Percentiles rank a stretch among this genome's conserved stretches.
These are phyloP conservation scores for Lecanicillium sp. DNA, from an alignment of 2,329 filamentous ascomycete species.

Conservation along the genomic window DNA sequence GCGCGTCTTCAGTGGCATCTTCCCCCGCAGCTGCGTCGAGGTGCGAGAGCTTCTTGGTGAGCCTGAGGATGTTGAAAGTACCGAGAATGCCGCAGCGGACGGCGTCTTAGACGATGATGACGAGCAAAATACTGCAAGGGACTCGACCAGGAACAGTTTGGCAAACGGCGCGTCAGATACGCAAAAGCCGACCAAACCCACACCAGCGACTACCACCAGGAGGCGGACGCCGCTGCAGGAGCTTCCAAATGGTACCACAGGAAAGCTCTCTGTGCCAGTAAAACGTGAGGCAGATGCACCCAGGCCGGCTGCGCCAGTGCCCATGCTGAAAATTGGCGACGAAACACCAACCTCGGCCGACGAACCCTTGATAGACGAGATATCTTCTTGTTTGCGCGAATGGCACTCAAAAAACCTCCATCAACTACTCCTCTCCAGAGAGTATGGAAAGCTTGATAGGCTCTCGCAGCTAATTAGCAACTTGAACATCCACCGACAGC, in stretches of 20 bases:
- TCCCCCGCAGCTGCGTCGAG: slow-evolving; percentile 89
- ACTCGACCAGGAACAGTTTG: slow-evolving; percentile 48
- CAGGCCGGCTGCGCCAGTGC: slow-evolving; percentile 84
- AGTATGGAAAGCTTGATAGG: slow-evolving; percentile 73
- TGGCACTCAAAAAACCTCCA: slow-evolving; percentile 98
- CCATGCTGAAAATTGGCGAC: slow-evolving; percentile 95
- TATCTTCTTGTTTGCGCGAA: slow-evolving; percentile 90
- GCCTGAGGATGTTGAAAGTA: slow-evolving; percentile 40
- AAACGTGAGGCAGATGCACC: slow-evolving; percentile 57
- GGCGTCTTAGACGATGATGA: slow-evolving; percentile 15
- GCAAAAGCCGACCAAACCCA: too few relatives aligned
- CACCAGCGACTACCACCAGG: slow-evolving; percentile 21
- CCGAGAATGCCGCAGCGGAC: slow-evolving; percentile 11
- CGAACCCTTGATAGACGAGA: slow-evolving; percentile 93
- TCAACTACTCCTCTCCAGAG: slow-evolving; percentile 73
- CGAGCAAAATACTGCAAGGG: slow-evolving; percentile 27
- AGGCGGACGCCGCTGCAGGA: slow-evolving; percentile 24
- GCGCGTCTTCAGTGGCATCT: slow-evolving; percentile 96
- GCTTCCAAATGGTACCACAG: slow-evolving; percentile 29
- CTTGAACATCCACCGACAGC: slow-evolving; percentile 78
- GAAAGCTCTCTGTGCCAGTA: slow-evolving; percentile 37
- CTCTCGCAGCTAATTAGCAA: slow-evolving; percentile 72
- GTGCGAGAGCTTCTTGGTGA: slow-evolving; percentile 87
- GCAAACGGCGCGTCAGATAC: slow-evolving; percentile 12
- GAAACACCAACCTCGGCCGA: slow-evolving; percentile 84